Percentiles rank a stretch among this genome's conserved stretches.
These are phyloP conservation scores for Pythium myriotylum DNA, from an alignment of 352 stramenopile genomes.

Conservation along the genomic window DNA sequence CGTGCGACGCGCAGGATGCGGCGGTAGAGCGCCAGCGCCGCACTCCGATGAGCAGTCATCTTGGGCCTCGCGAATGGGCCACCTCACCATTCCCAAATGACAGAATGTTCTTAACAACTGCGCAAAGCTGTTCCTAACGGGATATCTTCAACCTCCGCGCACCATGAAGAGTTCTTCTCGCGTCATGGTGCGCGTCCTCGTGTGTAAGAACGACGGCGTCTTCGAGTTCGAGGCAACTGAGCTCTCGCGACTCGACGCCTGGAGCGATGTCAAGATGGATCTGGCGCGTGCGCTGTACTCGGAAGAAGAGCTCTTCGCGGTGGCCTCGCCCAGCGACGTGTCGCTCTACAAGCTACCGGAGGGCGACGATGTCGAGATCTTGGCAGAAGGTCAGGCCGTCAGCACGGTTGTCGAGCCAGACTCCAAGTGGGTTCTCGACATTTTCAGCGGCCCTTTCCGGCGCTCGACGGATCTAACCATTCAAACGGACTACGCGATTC, in stretches of 20 bases:
- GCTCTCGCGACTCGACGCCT: conserved; percentile 25
- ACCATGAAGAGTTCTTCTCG: conserved; percentile 3
- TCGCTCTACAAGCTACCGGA: conserved; percentile 60
- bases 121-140: neutral
- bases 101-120: conserved; percentile 2
- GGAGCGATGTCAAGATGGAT: conserved; percentile 61
- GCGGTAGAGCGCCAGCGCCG: conserved; percentile 54
- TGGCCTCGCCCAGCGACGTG: conserved; percentile 56
- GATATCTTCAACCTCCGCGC: conserved; percentile 13
- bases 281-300: conserved; percentile 64
- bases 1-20: conserved; percentile 72
- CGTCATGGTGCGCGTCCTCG: conserved; percentile 55
- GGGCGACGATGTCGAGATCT: conserved; percentile 44
- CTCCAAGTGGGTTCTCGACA: conserved; percentile 79
- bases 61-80: neutral
- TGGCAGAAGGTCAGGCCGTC: conserved; percentile 21
- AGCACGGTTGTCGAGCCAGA: conserved; percentile 32
- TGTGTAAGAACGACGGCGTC: conserved; percentile 82
- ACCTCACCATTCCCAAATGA: conserved; percentile 6
- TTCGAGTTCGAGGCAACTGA: conserved; percentile 69
- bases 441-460: conserved; percentile 63
- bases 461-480: conserved; percentile 51
- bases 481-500: conserved; percentile 62
- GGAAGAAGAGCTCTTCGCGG: conserved; percentile 72
- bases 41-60: conserved; percentile 25